A percentile compares a stretch with the other conserved stretches of the same genome.
These are phyloP conservation scores for Proliferodiscus dingleyae DNA, from an alignment of 2,329 filamentous ascomycete species.

Conservation along the genomic window DNA sequence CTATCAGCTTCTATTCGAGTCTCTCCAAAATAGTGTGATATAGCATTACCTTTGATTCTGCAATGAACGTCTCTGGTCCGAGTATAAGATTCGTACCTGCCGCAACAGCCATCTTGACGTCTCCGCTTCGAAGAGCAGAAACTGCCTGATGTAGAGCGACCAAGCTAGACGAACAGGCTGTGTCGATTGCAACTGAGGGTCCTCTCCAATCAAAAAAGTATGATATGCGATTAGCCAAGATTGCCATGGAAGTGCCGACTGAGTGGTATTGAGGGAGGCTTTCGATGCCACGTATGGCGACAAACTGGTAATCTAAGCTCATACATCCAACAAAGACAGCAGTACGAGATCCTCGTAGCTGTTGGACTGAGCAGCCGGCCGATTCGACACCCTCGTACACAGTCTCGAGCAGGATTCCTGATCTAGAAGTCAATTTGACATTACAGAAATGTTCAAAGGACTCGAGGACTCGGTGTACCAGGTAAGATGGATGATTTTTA, in stretches of 20 bases:
- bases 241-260: slow-evolving; percentile 30
- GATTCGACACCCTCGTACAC: slow-evolving; percentile 27
- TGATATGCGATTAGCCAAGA: slow-evolving; percentile 38
- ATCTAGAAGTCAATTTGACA: background rate
- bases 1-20: background rate
- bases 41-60: slow-evolving; percentile 27
- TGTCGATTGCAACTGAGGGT: slow-evolving; percentile 36
- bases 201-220: slow-evolving; percentile 38
- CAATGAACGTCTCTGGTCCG: background rate
- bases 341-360: background rate
- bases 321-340: slow-evolving; percentile 33
- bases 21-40: background rate
- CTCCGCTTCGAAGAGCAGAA: slow-evolving; percentile 13
- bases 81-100: slow-evolving; percentile 22
- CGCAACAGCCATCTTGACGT: slow-evolving; percentile 15
- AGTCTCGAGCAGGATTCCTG: slow-evolving; percentile 7
- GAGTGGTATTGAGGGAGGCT: slow-evolving; percentile 24
- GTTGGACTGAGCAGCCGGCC: slow-evolving; percentile 10
- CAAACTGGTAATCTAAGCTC: slow-evolving; percentile 16
- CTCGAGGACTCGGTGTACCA: background rate
- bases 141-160: slow-evolving; percentile 32
- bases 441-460: background rate
- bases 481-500: no score
- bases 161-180: slow-evolving; percentile 36
- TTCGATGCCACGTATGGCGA: background rate